These are phyloP conservation scores for Bipolaris gigantea DNA, from an alignment of 2,329 filamentous ascomycete species.

Conservation along the genomic window DNA sequence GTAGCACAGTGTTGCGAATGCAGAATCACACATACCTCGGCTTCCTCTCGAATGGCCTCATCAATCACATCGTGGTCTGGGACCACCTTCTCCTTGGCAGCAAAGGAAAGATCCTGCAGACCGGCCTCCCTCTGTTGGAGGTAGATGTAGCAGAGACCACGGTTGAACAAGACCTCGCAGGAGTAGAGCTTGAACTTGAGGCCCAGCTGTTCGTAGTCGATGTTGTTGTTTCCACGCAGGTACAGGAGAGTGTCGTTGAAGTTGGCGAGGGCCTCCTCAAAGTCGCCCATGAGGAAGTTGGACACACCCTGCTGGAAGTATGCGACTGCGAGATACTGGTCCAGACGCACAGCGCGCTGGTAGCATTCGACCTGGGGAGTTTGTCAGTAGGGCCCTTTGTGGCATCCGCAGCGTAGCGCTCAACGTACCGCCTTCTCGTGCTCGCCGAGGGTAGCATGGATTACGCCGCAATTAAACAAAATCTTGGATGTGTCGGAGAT, in stretches of 20 bases:
- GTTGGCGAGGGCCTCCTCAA: conserved; percentile 94
- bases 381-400: conserved; percentile 19
- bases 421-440: conserved; percentile 86
- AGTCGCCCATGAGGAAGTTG: conserved; percentile 95
- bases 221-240: conserved; percentile 91
- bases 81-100: conserved; percentile 93
- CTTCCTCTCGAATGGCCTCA: conserved; percentile 89
- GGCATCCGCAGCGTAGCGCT: background rate
- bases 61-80: conserved; percentile 98
- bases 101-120: conserved; percentile 86
- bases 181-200: conserved; percentile 96
- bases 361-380: conserved; percentile 81
- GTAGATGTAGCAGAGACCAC: conserved; percentile 96
- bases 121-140: conserved; percentile 88
- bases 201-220: conserved; percentile 95
- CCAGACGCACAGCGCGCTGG: conserved; percentile 84
- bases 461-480: conserved; percentile 96
- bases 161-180: conserved; percentile 96
- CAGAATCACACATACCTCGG: conserved; percentile 65
- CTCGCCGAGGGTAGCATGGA: conserved; percentile 93
- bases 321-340: conserved; percentile 94
- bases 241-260: conserved; percentile 98
- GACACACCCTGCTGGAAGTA: conserved; percentile 99
- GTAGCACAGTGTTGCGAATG: background rate
- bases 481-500: conserved; percentile 98